Evolutionary conservation across 208 protist genomes (phyloP), one percentile per base, ranked within the genome.

Genomic region (Angomonas deanei): DNA sequence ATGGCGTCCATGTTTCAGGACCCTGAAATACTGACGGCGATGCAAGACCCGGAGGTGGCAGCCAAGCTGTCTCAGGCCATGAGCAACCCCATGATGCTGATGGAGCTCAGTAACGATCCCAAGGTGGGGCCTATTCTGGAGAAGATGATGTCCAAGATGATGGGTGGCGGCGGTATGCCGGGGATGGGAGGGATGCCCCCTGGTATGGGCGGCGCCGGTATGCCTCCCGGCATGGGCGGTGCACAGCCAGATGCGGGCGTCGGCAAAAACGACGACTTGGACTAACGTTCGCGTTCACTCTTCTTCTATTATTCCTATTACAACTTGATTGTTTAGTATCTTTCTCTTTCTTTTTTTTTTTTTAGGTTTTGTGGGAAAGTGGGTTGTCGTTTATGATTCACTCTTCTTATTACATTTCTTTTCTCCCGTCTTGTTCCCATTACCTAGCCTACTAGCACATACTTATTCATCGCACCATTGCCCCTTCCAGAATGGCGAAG

Each of bases 11-110:
- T 83, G 15, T 28, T 91, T 0, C 60, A 77, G 11, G 84, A 91
- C 42, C 78, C 80, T 10, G 80, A 93, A 48, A 64, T 93, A 23
- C 26, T 70, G 65, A 72, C 67, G 15, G 81, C 81, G 39, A 76
- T 93, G 79, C 73, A 84, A 68, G 83, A 93, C 61, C 86, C 86
- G 1, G 82, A 93, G 56, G 77, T 92, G 49, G 76, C 68, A 5
- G 38, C 78, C 17, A 88, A 91, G 65, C 55, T 88, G 30, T 4
- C 68, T 34, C 53, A 76, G 54, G 58, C 83, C 47, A 84, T 84
- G 76, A 66, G 72, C 48, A 93, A 93, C 61, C 86, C 86, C 1
- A 80, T 80, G 76, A 61, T 68, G n/a, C 78, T 74, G 0, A 71
- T 90, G 80, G 39, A 72, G 39, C 72, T 88, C 68, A 78, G 86